These are phyloP conservation scores for Abelmoschus esculentus DNA, from an alignment of 345 rosid genomes.

Conservation along the genomic window DNA sequence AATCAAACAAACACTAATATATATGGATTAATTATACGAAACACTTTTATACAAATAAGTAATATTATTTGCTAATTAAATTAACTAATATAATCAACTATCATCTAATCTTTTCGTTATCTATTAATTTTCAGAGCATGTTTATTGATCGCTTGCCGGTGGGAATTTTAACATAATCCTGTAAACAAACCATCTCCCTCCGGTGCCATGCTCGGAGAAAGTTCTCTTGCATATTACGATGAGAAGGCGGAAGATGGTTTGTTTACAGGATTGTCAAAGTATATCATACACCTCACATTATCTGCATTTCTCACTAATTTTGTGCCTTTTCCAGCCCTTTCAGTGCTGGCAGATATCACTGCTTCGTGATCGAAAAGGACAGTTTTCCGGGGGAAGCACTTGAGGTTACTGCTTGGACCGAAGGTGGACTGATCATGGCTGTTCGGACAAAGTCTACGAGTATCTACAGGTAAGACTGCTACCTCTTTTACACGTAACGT, in stretches of 20 bases:
- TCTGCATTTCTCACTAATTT: neutral
- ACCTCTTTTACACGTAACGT: neutral
- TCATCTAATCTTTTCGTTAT: too few relatives aligned
- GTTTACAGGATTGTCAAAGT: constrained; percentile 77
- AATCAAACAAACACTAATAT: too few relatives aligned
- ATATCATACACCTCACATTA: constrained; percentile 8
- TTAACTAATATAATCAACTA: too few relatives aligned
- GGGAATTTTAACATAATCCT: neutral
- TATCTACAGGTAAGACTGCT: constrained; percentile 55
- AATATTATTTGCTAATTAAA: too few relatives aligned
- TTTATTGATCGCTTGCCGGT: constrained; percentile 1
- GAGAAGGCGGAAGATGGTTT: constrained; percentile 87
- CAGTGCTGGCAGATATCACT: constrained; percentile 85
- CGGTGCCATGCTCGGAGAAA: constrained; percentile 93
- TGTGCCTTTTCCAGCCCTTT: constrained; percentile 52
- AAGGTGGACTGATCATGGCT: constrained; percentile 90
- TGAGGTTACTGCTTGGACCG: constrained; percentile 92
- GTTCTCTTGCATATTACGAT: constrained; percentile 74
- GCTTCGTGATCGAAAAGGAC: constrained; percentile 76
- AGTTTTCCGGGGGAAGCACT: constrained; percentile 64
- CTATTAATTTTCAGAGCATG: too few relatives aligned
- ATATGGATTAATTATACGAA: too few relatives aligned
- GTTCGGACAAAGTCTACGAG: constrained; percentile 71
- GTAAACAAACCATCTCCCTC: too few relatives aligned
- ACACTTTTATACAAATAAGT: too few relatives aligned